phyloP scores from a whole-genome alignment of 305 asterid genomes.

The Fraxinus ornus region DNA sequence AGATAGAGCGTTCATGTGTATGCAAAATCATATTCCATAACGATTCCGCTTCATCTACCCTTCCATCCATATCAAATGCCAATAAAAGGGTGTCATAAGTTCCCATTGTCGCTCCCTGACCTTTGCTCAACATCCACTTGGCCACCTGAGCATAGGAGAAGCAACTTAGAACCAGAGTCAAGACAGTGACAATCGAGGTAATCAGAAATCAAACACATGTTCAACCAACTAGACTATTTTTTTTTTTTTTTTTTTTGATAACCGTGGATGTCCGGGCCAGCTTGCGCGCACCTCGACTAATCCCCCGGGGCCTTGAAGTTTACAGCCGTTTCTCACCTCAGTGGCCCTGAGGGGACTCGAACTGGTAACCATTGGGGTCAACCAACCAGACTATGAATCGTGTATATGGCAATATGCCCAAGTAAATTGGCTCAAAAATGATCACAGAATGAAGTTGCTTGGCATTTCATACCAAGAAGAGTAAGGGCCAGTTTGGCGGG shows the following conservation, averaged over 20 bases:
- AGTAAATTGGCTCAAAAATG: background rate
- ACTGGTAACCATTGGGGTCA: no score
- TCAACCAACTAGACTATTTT: no score
- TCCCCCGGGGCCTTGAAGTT: no score
- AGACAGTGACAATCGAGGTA: conserved; percentile 23
- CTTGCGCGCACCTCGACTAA: no score
- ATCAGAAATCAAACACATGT: background rate
- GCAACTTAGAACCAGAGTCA: background rate
- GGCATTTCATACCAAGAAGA: background rate
- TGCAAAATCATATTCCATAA: conserved; percentile 81
- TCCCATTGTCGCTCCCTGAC: conserved; percentile 88
- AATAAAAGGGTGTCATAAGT: conserved; percentile 76
- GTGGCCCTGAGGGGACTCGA: no score
- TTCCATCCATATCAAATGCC: conserved; percentile 81
- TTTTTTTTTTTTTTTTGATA: no score
- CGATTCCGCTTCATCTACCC: conserved; percentile 76
- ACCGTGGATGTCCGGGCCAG: no score
- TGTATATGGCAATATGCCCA: background rate
- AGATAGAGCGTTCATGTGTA: conserved; percentile 64
- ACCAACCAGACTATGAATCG: background rate
- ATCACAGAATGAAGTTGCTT: background rate
- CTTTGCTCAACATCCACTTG: conserved; percentile 98
- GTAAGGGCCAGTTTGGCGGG: background rate
- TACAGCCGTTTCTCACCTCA: no score
- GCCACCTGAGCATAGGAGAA: conserved; percentile 48